Evolutionary conservation across 164 flowering plant species (phyloP).

Genomic region (Dillenia suffruticosa): DNA sequence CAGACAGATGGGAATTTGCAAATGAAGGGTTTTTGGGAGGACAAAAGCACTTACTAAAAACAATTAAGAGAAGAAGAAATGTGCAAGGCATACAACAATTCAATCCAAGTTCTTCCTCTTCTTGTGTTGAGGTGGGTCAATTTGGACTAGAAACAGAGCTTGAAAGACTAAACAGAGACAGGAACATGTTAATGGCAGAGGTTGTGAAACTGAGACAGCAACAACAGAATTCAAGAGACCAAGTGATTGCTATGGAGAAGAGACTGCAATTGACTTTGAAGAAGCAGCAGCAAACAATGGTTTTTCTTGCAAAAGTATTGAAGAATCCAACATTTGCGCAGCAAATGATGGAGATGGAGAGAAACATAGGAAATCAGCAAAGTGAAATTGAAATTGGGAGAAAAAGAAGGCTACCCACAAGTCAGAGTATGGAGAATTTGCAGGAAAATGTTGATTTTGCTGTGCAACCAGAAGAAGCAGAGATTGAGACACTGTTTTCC

Average conservation of each 20-base stretch:
- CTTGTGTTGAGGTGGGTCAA: conserved; percentile 56
- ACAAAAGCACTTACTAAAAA: conserved; percentile 72
- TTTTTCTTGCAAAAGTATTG: conserved; percentile 62
- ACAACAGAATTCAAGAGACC: conserved; percentile 41
- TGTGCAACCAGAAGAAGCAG: conserved; percentile 17
- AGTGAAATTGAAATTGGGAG: conserved; percentile 28
- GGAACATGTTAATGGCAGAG: conserved; percentile 46
- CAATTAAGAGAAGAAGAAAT: conserved; percentile 62
- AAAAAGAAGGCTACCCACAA: conserved; percentile 49
- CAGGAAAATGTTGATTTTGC: conserved; percentile 15
- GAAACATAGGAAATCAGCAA: conserved; percentile 16
- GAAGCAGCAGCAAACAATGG: conserved; percentile 64
- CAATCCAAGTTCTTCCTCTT: conserved; percentile 11
- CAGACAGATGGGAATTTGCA: conserved; percentile 92
- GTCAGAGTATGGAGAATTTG: conserved; percentile 29
- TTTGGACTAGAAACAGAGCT: conserved; percentile 56
- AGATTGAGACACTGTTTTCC: conserved; percentile 33
- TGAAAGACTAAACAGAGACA: conserved; percentile 55
- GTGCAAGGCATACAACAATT: conserved; percentile 27
- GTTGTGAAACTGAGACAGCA: conserved; percentile 54
- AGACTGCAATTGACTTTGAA: conserved; percentile 43
- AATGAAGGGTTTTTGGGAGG: conserved; percentile 82
- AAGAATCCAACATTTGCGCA: conserved; percentile 46
- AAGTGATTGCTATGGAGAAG: conserved; percentile 37
- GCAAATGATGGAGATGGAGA: conserved; percentile 30